Percentiles rank a stretch among this genome's conserved stretches.
Evolutionary conservation across 495 filamentous ascomycete genomes (phyloP).

Genomic region (Penicillium tannophilum): DNA sequence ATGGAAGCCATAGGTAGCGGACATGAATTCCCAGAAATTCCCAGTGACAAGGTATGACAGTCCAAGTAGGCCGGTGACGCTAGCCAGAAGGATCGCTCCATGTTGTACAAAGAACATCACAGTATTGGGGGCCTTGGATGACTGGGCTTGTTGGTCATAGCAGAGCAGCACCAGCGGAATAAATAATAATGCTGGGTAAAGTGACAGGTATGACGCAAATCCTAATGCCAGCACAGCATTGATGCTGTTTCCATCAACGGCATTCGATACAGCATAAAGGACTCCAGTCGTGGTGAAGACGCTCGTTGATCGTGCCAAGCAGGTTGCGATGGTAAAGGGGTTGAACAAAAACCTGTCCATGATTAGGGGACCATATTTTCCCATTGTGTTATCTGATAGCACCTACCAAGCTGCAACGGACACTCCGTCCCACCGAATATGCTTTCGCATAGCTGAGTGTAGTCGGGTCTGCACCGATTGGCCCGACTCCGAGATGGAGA

Average conservation of each 20-base stretch:
- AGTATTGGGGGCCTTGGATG: constrained; percentile 25
- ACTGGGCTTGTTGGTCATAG: constrained; percentile 64
- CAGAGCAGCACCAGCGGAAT: constrained; percentile 80
- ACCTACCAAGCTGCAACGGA: constrained; percentile 78
- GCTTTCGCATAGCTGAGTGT: constrained; percentile 76
- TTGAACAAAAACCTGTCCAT: constrained; percentile 80
- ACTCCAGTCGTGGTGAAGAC: constrained; percentile 90
- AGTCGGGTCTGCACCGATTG: constrained; percentile 70
- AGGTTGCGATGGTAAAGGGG: constrained; percentile 91
- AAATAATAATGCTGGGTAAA: constrained; percentile 87
- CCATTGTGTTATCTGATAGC: neutral
- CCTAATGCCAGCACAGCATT: constrained; percentile 84
- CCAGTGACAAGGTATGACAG: constrained; percentile 77
- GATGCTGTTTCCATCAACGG: constrained; percentile 70
- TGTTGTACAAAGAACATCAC: constrained; percentile 55
- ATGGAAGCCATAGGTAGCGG: constrained; percentile 88
- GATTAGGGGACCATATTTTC: neutral
- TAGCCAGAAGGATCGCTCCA: constrained; percentile 42
- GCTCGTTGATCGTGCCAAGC: constrained; percentile 86
- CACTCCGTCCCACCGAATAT: constrained; percentile 73
- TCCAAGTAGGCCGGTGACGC: constrained; percentile 61
- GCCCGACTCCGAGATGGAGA: constrained; percentile 79
- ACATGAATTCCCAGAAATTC: constrained; percentile 79
- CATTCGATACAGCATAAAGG: constrained; percentile 79
- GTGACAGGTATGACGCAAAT: constrained; percentile 84